Conservation (phyloP, 177 flowering plant species). For the Vitis hybrid region DNA sequence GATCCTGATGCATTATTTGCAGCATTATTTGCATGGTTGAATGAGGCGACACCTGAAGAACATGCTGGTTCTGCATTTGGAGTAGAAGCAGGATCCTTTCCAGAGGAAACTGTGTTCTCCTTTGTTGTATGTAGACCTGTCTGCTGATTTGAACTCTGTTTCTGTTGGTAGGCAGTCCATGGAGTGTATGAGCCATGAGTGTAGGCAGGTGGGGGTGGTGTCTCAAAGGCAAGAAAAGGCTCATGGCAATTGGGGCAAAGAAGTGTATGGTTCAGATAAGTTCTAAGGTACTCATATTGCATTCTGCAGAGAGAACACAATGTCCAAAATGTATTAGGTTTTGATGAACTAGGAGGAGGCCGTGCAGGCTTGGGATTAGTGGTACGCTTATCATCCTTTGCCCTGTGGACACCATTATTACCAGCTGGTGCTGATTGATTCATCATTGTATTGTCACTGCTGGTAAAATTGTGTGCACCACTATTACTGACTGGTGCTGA, state of each 20-base stretch:
- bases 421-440: constrained; percentile 3
- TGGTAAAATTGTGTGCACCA: constrained; percentile 3
- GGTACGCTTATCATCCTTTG: constrained; percentile 6
- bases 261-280: constrained; percentile 25
- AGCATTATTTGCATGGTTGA: background rate
- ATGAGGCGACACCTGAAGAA: constrained; percentile 3
- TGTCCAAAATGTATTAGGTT: constrained; percentile 36
- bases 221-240: constrained; percentile 31
- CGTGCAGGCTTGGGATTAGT: constrained; percentile 3
- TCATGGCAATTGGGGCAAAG: constrained; percentile 30
- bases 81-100: constrained; percentile 4
- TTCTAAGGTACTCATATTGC: constrained; percentile 31
- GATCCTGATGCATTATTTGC: constrained; percentile 1
- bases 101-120: constrained; percentile 2
- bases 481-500: constrained; percentile 9
- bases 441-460: too few species aligned
- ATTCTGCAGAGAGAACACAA: constrained; percentile 31
- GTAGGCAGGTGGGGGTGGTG: constrained; percentile 16
- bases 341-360: constrained; percentile 1
- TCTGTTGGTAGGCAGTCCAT: constrained; percentile 9
- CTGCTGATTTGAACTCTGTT: constrained; percentile 7
- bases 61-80: constrained; percentile 1
- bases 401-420: constrained; percentile 9
- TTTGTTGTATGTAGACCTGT: background rate
- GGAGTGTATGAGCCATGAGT: constrained; percentile 1